phyloP scores from a whole-genome alignment of 176 grass and related monocot species.

The Chloris gayana region DNA sequence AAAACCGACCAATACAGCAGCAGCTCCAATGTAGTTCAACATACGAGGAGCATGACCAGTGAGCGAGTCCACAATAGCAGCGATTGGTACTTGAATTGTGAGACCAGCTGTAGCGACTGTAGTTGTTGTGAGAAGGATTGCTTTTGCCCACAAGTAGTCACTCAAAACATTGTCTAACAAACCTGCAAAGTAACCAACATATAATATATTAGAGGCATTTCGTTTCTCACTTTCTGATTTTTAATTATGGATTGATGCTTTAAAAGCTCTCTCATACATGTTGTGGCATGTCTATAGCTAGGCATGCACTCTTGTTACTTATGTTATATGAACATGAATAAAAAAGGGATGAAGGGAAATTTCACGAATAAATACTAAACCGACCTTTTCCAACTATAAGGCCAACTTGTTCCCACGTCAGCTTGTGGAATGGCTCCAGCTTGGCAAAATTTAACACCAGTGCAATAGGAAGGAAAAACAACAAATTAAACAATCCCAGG shows the following conservation, averaged over 20 bases:
- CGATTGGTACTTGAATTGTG: slow-evolving; percentile 93
- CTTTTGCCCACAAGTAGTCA: slow-evolving; percentile 95
- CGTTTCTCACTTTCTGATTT: neutral
- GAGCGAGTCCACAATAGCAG: slow-evolving; percentile 78
- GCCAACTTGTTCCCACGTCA: slow-evolving; percentile 93
- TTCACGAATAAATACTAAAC: slow-evolving; percentile 20
- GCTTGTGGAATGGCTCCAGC: slow-evolving; percentile 82
- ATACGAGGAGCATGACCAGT: slow-evolving; percentile 79
- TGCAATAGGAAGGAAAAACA: slow-evolving; percentile 88
- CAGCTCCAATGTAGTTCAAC: slow-evolving; percentile 71
- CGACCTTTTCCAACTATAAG: slow-evolving; percentile 97
- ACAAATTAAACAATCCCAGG: slow-evolving; percentile 83
- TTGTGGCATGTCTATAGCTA: neutral
- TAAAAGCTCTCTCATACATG: neutral
- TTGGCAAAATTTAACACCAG: slow-evolving; percentile 82
- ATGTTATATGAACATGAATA: neutral
- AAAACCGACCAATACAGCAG: slow-evolving; percentile 83
- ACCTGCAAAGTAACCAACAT: slow-evolving; percentile 50
- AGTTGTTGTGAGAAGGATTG: slow-evolving; percentile 86
- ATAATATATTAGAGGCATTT: slow-evolving; percentile 22
- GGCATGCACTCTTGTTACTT: neutral
- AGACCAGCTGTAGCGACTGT: slow-evolving; percentile 95
- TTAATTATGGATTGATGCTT: neutral
- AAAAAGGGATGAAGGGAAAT: neutral
- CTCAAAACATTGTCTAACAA: slow-evolving; percentile 97